Percentiles rank a stretch among this genome's conserved stretches.
Evolutionary conservation across 306 rosid genomes (phyloP).

Genomic region (Phaseolus lunatus): DNA sequence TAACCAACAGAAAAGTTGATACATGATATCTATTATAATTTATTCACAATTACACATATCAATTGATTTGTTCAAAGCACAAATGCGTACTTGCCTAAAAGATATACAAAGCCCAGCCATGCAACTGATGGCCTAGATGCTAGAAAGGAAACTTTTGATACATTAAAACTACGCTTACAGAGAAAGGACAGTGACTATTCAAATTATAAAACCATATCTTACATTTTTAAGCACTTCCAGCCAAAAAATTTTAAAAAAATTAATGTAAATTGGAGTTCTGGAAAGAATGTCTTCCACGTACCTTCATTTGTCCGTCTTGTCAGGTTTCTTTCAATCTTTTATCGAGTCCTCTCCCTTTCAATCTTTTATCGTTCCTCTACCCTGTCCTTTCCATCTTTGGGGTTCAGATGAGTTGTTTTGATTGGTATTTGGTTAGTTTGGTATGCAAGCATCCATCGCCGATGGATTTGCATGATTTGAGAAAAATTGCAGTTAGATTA

Average conservation of each 20-base stretch:
- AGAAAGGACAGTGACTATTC: slow-evolving; percentile 33
- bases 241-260: slow-evolving; percentile 10
- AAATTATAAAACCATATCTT: slow-evolving; percentile 58
- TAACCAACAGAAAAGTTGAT: neutral
- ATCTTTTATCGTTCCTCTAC: slow-evolving; percentile 48
- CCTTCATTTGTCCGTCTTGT: slow-evolving; percentile 48
- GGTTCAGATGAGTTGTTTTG: slow-evolving; percentile 50
- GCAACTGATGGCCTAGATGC: slow-evolving; percentile 35
- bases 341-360: slow-evolving; percentile 51
- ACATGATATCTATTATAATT: slow-evolving; percentile 32
- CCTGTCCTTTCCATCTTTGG: slow-evolving; percentile 54
- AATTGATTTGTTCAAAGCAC: slow-evolving; percentile 21
- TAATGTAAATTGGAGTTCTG: slow-evolving; percentile 36
- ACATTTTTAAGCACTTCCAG: slow-evolving; percentile 47
- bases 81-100: slow-evolving; percentile 30
- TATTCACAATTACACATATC: slow-evolving; percentile 34
- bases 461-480: slow-evolving; percentile 46
- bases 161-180: slow-evolving; percentile 43
- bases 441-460: slow-evolving; percentile 49
- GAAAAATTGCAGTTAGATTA: slow-evolving; percentile 47
- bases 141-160: slow-evolving; percentile 40
- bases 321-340: slow-evolving; percentile 43
- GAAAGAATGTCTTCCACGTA: slow-evolving; percentile 46
- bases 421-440: slow-evolving; percentile 56
- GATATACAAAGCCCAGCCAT: slow-evolving; percentile 33